Percentiles rank a stretch among this genome's conserved stretches.
Evolutionary conservation across 768 basidiomycete species (phyloP).

Genomic region (Auricularia heimuer): DNA sequence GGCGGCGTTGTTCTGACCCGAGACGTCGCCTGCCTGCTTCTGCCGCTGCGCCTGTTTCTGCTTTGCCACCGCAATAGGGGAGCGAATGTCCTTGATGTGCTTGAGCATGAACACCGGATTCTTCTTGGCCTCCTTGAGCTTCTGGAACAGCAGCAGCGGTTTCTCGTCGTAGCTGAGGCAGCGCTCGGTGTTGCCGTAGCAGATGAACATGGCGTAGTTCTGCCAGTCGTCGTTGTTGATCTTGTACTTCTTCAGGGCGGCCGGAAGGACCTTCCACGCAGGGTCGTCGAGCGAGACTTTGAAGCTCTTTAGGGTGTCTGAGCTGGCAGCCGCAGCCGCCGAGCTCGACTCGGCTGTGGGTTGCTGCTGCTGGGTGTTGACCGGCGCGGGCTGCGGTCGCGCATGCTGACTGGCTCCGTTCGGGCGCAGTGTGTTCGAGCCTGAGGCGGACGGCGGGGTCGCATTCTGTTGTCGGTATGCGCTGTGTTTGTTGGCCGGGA

Average conservation of each 20-base stretch:
- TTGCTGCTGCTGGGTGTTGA: slow-evolving; percentile 1
- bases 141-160: slow-evolving; percentile 92
- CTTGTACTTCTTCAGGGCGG: slow-evolving; percentile 96
- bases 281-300: slow-evolving; percentile 97
- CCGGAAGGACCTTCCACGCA: slow-evolving; percentile 96
- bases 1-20: not conserved
- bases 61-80: slow-evolving; percentile 92
- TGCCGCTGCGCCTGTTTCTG: slow-evolving; percentile 82
- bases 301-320: slow-evolving; percentile 79
- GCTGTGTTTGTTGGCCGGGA: slow-evolving; percentile 1
- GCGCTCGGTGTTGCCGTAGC: slow-evolving; percentile 89
- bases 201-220: slow-evolving; percentile 99
- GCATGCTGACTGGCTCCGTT: not conserved
- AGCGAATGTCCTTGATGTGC: slow-evolving; percentile 93
- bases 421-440: not conserved
- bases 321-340: not conserved
- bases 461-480: not conserved
- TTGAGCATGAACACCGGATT: slow-evolving; percentile 99
- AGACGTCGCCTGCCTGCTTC: not conserved
- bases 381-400: slow-evolving; percentile 1
- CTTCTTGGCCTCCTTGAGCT: slow-evolving; percentile 92
- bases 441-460: slow-evolving; percentile 51
- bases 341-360: slow-evolving; percentile 1
- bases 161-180: slow-evolving; percentile 98
- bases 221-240: slow-evolving; percentile 99